Percentiles rank a stretch among this genome's conserved stretches.
Conservation (phyloP, 352 stramenopile genomes). For the Elongisporangium undulatum region DNA sequence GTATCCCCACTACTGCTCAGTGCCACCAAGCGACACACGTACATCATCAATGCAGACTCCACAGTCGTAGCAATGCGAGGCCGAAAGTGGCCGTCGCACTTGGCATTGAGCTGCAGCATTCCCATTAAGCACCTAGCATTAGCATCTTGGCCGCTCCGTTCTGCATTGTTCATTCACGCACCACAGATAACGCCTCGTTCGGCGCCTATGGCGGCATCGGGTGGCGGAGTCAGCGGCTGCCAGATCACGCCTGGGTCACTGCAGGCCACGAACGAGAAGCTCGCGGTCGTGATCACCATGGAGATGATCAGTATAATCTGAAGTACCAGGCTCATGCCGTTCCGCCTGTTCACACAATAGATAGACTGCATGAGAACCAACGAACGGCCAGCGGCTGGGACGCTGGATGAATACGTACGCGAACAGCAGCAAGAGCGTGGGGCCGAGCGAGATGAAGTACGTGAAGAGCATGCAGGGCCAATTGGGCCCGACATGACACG, state of each 20-base stretch:
- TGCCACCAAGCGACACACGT: constrained; percentile 2
- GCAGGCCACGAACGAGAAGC: constrained; percentile 74
- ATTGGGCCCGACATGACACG: constrained; percentile 65
- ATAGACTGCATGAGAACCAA: not conserved
- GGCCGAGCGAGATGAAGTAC: constrained; percentile 57
- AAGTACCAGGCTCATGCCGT: constrained; percentile 32
- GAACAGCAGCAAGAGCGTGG: constrained; percentile 44
- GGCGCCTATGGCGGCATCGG: constrained; percentile 20
- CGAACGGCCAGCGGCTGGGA: not conserved
- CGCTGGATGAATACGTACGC: constrained; percentile 12
- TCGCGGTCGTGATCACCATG: constrained; percentile 51
- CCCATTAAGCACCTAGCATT: constrained; percentile 6
- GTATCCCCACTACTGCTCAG: not conserved
- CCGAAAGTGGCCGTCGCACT: constrained; percentile 55
- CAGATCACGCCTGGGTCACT: constrained; percentile 73
- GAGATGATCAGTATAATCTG: constrained; percentile 45
- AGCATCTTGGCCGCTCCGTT: not conserved
- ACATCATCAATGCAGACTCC: constrained; percentile 69
- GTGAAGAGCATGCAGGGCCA: constrained; percentile 73
- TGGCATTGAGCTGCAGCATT: constrained; percentile 61
- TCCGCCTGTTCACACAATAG: constrained; percentile 10
- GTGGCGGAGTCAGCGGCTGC: constrained; percentile 25
- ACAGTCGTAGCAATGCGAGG: constrained; percentile 79
- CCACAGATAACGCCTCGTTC: constrained; percentile 65
- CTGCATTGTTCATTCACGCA: constrained; percentile 10